Evolutionary conservation across 441 rosid species (phyloP), one percentile per base, ranked within the genome.

Genomic region (Gossypium schwendimanii): DNA sequence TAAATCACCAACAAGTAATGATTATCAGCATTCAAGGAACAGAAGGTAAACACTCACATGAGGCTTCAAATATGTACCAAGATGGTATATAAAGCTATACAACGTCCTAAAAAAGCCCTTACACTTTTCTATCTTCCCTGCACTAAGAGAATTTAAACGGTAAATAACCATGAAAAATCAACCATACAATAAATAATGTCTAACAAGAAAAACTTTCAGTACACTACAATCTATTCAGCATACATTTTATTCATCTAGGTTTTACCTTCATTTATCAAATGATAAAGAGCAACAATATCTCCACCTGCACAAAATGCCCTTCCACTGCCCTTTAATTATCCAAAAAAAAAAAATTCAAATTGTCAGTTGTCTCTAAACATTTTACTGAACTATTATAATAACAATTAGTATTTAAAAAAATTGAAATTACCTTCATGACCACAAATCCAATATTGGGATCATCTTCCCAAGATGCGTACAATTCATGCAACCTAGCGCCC

Each of bases 251-350:
- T 31, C 9, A 14, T 62, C 63, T n/a, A 15, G 70, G 36, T 21
- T 59, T 59, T 81, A 91, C 98, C 97, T 82, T 85, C 81, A 66
- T 87, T 88, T 33, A 62, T 62, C 47, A 62, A 62, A 62, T 62
- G 23, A 62, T 62, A 62, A 33, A 62, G 47, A 33, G 66, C 24
- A 33, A 62, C 66, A 62, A 62, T 62, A 33, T 62, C 97, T n/a
- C 99, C 98, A 57, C 99, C 97, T 1, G 98, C 98, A 81, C 93
- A 91, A 87, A 94, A 94, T 41, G 96, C 97, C 83, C 91, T 87
- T 82, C 96, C 98, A 81, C 94, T 86, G 77, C 98, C 99, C 98
- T 94, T 83, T 78, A 87, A 64, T 69, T 53, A 71, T 18, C 4
- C 26, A 11, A 73, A 75, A 64, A 75, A 72, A 72, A 36, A 33